Conservation (phyloP, 192 early-diverging fungal genomes). For the Entomortierella parvispora region DNA sequence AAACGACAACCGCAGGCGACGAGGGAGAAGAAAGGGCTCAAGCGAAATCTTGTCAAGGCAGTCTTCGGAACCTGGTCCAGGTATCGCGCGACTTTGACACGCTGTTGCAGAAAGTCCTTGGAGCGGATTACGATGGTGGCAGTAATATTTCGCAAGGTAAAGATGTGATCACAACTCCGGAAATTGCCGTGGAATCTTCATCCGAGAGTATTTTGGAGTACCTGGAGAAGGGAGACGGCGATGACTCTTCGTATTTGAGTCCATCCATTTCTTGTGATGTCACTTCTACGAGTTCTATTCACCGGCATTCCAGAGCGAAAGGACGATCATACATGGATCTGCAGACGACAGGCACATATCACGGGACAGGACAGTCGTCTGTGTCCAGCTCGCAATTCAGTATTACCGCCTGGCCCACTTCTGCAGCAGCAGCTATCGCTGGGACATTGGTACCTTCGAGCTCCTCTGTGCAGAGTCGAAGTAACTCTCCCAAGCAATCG, state of each 20-base stretch:
- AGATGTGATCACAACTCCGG: neutral
- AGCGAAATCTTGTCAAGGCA: neutral
- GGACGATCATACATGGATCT: neutral
- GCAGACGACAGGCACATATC: conserved; percentile 1
- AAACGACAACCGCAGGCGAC: neutral
- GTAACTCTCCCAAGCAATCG: no score
- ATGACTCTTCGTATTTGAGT: neutral
- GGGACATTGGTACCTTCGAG: no score
- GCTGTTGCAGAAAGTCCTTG: neutral
- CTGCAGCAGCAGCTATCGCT: neutral
- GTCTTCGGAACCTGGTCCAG: conserved; percentile 6
- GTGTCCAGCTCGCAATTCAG: neutral
- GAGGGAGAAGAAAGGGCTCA: neutral
- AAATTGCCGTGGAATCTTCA: neutral
- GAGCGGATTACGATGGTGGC: neutral
- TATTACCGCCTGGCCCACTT: neutral
- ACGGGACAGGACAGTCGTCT: neutral
- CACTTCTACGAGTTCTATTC: conserved; percentile 18
- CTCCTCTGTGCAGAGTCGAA: no score
- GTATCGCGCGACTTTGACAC: conserved; percentile 6
- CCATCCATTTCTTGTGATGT: conserved; percentile 4
- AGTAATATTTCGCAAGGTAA: neutral
- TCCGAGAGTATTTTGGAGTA: conserved; percentile 4
- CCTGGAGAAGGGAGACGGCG: conserved; percentile 5
- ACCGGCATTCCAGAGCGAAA: neutral